Evolutionary conservation across 73 alveolate genomes (phyloP), one percentile per base, ranked within the genome.

Genomic region (Blepharisma japonicum): DNA sequence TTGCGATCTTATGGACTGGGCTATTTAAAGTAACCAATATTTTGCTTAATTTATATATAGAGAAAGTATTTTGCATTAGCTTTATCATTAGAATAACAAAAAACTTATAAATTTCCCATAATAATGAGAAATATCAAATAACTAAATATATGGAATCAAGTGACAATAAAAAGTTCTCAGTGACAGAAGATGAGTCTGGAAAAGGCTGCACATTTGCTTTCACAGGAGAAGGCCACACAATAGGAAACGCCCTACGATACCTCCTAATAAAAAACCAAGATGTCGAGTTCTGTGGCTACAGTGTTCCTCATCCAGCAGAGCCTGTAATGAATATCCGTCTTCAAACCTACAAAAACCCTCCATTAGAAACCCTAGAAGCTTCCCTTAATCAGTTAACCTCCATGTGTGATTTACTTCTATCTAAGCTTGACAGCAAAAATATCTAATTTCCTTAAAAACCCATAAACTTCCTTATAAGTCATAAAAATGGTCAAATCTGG

Each of bases 271-370:
- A 91, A 78, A 91, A 88, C 78, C 48, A 87, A 55, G 71, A 91
- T 54, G 91, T 89, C 42, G 91, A 82, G 74, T 91, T 91, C 83
- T 79, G 89, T 55, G 97, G 93, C 18, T 91, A 91, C 79, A 83
- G 95, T 6, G 90, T 91, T n/a, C 97, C 97, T 45, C 97, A 91
- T 81, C 97, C 97, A 20, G 83, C 95, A 61, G 97, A 91, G 79
- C 94, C 92, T 21, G 50, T 80, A 50, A 91, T 91, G 97, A 91
- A 91, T 54, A 72, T 91, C 23, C 79, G 97, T 56, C 71, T 91
- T 14, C 94, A 91, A 67, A 82, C 90, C 47, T 89, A 81, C 70
- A 48, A n/a, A 61, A 39, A n/a, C 23, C 18, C 14, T 11, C 74
- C 74, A 18, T 61, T 61, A 61, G 23, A 39, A 14, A 61, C 74